Conservation (phyloP, 139 green algal species). For the Chlorella sp. region DNA sequence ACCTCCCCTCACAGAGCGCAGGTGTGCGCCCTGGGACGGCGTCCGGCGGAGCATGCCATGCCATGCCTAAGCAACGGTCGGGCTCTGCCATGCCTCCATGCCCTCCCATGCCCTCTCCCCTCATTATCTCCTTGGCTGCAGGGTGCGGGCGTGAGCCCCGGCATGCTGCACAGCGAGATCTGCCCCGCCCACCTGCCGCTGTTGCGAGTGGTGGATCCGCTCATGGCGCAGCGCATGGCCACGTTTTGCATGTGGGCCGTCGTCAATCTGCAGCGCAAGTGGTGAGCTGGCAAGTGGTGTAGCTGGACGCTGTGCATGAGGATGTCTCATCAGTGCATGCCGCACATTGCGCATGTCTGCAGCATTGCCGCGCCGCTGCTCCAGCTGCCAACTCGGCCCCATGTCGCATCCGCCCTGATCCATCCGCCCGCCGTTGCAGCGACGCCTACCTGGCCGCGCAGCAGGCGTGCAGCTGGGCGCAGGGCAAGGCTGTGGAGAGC, state of each 20-base stretch:
- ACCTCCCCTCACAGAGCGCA: too few relatives aligned
- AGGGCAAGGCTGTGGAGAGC: constrained; percentile 24
- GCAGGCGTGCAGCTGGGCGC: constrained; percentile 13
- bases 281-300: not conserved
- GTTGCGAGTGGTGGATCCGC: constrained; percentile 59
- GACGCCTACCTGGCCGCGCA: constrained; percentile 37
- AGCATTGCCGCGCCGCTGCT: not conserved
- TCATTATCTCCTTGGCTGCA: too few relatives aligned
- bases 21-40: too few relatives aligned
- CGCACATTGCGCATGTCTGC: not conserved
- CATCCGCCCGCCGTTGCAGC: not conserved
- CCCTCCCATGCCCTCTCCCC: too few relatives aligned
- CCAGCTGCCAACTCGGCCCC: not conserved
- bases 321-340: too few relatives aligned
- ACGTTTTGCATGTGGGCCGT: constrained; percentile 66
- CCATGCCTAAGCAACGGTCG: too few relatives aligned
- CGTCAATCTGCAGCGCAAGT: constrained; percentile 47
- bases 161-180: constrained; percentile 38
- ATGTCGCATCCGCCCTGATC: too few relatives aligned
- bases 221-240: constrained; percentile 66
- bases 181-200: constrained; percentile 45
- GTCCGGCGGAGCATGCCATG: too few relatives aligned
- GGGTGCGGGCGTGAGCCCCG: constrained; percentile 55
- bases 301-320: too few relatives aligned
- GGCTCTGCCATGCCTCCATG: too few relatives aligned